Base-by-base conservation (phyloP, 1,284 basidiomycete species). In the Cutaneotrichosporon sp. region DNA sequence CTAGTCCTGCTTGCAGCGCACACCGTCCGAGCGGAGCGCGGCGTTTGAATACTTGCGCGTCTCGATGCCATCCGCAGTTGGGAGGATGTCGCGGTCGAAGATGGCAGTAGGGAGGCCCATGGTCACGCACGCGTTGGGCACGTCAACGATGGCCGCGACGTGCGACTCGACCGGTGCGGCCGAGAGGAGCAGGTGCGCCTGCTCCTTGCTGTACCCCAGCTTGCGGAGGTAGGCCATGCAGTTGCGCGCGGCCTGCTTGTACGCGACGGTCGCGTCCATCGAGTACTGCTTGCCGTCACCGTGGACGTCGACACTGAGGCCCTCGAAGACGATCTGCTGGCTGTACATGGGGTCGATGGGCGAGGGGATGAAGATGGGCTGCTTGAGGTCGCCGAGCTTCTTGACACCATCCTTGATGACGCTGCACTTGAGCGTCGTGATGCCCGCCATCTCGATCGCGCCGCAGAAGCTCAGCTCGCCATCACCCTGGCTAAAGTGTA, bases 401-500 rank as follows among this genome's bases (percentile, higher is more conserved):
- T 88, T 86, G 2, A 91, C 79, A 3, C 89, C 89, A 18, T 84
- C 85, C 71, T 89, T 90, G 80, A 91, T 87, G 63, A 91, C 83
- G 72, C 85, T 87, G 20, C 86, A 86, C 57, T 82, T 87, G 70
- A 92, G 85, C 6, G 88, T 91, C 65, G 89, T 84, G 61, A 88
- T 85, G 13, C 89, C 89, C 2, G 89, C 45, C 87, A 89, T 73
- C 22, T 57, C 64, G 47, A 69, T 60, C 13, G 58, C 65, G n/a
- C 65, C 68, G 77, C 0, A 89, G 88, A 13, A 89, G 18, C 66
- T 72, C 11, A 66, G 66, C 81, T 89, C 88, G 64, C 88, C 88
- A 80, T 91, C 89, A 29, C 88, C 89, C 76, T 91, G 89, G 33
- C 87, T 89, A 78, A 91, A 91, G 72, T 92, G 89, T 33, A 90